Conservation (phyloP, 164 flowering plant species). For the Paratinospora sagittata region DNA sequence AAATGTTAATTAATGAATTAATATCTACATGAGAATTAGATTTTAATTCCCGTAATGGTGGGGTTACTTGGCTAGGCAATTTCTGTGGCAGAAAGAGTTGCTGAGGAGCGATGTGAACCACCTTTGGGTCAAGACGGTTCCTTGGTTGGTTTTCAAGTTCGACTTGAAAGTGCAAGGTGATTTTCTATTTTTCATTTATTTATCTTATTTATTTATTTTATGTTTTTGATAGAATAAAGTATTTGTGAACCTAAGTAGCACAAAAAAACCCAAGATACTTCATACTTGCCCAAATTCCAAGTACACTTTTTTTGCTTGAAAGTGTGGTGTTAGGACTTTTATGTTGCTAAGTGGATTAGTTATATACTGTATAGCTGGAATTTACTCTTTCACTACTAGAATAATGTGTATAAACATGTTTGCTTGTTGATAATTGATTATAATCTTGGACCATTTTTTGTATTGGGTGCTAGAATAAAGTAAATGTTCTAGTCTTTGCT, state of each 20-base stretch:
- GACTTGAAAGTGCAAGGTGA: constrained; percentile 89
- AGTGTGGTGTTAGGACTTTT: neutral
- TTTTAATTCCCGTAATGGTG: neutral
- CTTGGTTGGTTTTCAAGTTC: constrained; percentile 96
- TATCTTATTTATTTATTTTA: too few species aligned
- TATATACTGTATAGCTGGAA: neutral
- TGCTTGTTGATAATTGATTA: too few species aligned
- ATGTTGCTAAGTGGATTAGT: neutral
- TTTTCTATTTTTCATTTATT: constrained; percentile 4
- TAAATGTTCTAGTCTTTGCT: too few species aligned
- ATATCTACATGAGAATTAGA: neutral
- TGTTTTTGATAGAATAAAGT: neutral
- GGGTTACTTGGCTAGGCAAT: constrained; percentile 75
- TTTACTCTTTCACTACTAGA: neutral
- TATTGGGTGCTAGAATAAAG: too few species aligned
- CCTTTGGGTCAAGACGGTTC: constrained; percentile 71
- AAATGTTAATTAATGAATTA: neutral
- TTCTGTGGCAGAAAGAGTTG: constrained; percentile 94
- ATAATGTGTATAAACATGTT: neutral
- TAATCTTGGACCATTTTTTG: too few species aligned
- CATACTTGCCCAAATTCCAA: neutral
- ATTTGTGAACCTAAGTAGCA: neutral
- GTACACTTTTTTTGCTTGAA: neutral
- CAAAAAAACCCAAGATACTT: neutral
- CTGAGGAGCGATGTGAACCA: constrained; percentile 87